These are phyloP conservation scores for Chlorella sp. DNA, from an alignment of 139 green algal species.

Conservation along the genomic window DNA sequence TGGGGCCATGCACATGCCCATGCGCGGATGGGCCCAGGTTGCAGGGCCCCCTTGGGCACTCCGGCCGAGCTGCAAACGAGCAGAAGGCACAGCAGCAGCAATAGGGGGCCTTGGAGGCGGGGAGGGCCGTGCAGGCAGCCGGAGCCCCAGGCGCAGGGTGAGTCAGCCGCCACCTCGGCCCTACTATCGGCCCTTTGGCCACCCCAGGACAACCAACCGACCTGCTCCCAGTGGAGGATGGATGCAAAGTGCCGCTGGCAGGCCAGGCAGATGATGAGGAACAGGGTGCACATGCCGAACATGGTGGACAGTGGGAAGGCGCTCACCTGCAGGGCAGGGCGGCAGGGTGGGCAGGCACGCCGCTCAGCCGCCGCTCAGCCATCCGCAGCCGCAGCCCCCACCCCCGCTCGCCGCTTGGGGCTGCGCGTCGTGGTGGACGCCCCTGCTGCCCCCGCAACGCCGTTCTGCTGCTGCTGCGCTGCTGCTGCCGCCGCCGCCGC, in stretches of 20 bases:
- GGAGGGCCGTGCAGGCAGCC: background rate
- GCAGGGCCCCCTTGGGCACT: background rate
- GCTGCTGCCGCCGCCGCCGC: background rate
- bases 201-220: background rate
- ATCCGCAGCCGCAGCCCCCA: no score
- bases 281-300: slow-evolving; percentile 93
- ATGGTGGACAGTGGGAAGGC: slow-evolving; percentile 85
- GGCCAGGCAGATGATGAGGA: slow-evolving; percentile 72
- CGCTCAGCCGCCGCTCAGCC: no score
- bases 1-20: background rate
- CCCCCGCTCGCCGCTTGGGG: background rate
- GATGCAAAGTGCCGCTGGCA: slow-evolving; percentile 59
- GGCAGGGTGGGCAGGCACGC: background rate
- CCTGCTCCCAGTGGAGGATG: slow-evolving; percentile 38
- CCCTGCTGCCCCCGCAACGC: no score
- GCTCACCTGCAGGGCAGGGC: slow-evolving; percentile 71
- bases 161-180: no score
- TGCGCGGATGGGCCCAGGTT: background rate
- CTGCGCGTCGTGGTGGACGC: background rate
- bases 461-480: background rate
- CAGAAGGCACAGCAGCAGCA: background rate
- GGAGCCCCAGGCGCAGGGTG: no score
- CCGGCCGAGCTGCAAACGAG: no score
- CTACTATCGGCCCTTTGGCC: no score
- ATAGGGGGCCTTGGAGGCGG: background rate